These are phyloP conservation scores for Erythrophleum ivorense DNA, from an alignment of 331 rosid species.

Conservation along the genomic window DNA sequence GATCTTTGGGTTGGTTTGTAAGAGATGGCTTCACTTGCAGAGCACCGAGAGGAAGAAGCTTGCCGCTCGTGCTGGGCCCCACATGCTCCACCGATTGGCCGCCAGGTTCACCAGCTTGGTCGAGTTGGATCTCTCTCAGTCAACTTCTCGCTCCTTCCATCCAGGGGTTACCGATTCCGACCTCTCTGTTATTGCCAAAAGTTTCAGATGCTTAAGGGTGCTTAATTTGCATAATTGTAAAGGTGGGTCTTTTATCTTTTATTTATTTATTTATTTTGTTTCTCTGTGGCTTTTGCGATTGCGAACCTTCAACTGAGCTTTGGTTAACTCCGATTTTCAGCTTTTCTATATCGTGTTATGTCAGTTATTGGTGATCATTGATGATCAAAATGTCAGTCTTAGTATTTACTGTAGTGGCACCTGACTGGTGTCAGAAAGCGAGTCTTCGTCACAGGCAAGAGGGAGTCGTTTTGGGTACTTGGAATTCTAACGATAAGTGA, in stretches of 20 bases:
- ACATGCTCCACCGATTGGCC: constrained; percentile 83
- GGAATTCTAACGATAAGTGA: neutral
- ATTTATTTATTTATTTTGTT: neutral
- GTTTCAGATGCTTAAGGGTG: constrained; percentile 68
- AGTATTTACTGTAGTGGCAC: neutral
- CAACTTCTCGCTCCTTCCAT: constrained; percentile 81
- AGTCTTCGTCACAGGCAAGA: too few species aligned
- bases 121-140: constrained; percentile 87
- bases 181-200: constrained; percentile 73
- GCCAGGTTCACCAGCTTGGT: constrained; percentile 73
- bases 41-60: constrained; percentile 92
- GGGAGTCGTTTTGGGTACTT: too few species aligned
- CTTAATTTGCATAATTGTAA: constrained; percentile 80
- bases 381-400: neutral
- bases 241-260: constrained; percentile 45
- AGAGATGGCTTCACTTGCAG: constrained; percentile 87
- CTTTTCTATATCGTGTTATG: neutral
- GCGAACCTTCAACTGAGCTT: neutral
- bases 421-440: too few species aligned
- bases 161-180: constrained; percentile 93
- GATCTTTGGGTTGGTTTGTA: constrained; percentile 82
- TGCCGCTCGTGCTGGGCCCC: constrained; percentile 89
- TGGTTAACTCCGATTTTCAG: neutral
- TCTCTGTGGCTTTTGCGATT: neutral
- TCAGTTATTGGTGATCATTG: neutral